Evolutionary conservation across 805 yeast genomes (phyloP).

Genomic region (Wickerhamomyces canadensis): DNA sequence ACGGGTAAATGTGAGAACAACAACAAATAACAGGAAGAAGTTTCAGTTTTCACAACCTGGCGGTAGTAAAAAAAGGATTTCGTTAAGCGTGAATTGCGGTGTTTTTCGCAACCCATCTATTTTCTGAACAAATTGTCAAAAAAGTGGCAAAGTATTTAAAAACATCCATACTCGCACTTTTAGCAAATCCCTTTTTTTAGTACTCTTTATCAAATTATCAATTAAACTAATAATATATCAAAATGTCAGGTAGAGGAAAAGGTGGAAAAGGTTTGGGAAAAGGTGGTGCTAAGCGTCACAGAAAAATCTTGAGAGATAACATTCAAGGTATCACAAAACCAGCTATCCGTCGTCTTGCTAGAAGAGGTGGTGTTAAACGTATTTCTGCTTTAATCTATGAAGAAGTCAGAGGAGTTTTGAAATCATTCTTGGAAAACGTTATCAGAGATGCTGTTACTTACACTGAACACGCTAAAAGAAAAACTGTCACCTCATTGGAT

Average conservation of each 20-base stretch:
- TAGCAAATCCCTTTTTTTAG: background rate
- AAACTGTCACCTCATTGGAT: constrained; percentile 98
- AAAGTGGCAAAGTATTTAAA: background rate
- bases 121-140: too few relatives aligned
- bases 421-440: constrained; percentile 93
- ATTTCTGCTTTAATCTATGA: constrained; percentile 97
- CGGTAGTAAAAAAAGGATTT: background rate
- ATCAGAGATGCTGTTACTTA: constrained; percentile 99
- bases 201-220: background rate
- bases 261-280: constrained; percentile 99
- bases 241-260: constrained; percentile 99
- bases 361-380: constrained; percentile 99
- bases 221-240: constrained; percentile 25
- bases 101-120: too few relatives aligned
- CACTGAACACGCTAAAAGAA: constrained; percentile 99
- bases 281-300: constrained; percentile 99
- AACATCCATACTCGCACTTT: background rate
- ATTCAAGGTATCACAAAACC: constrained; percentile 99
- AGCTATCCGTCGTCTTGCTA: constrained; percentile 99
- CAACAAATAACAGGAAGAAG: background rate
- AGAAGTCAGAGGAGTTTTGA: constrained; percentile 96
- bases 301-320: constrained; percentile 99
- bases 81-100: background rate
- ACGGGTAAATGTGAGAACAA: constrained; percentile 8
- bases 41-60: constrained; percentile 1